Conservation (phyloP, 2,329 filamentous ascomycete species). For the Alternaria hordeiaustralica region DNA sequence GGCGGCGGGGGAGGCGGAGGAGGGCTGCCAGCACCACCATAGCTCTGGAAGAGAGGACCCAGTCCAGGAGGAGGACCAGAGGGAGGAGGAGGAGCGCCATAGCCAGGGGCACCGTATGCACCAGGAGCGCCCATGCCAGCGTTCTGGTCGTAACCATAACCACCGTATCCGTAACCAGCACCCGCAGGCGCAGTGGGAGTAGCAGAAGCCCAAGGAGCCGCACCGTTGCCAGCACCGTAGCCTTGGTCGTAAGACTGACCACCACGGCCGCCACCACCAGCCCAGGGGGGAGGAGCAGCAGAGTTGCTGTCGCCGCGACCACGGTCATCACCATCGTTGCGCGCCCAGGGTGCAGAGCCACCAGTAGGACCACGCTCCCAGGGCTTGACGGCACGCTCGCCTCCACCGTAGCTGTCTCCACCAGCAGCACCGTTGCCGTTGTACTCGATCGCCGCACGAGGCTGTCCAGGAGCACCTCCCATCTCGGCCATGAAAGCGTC, state of each 20-base stretch:
- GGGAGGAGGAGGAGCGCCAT: slow-evolving; percentile 52
- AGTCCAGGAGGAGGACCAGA: slow-evolving; percentile 59
- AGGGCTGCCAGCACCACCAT: slow-evolving; percentile 60
- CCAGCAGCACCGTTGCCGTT: slow-evolving; percentile 40
- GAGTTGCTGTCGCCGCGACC: slow-evolving; percentile 48
- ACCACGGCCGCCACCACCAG: slow-evolving; percentile 41
- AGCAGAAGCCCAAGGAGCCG: slow-evolving; percentile 50
- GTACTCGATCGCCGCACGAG: slow-evolving; percentile 76
- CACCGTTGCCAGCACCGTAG: slow-evolving; percentile 42
- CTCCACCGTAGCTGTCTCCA: slow-evolving; percentile 56
- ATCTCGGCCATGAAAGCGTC: slow-evolving; percentile 99
- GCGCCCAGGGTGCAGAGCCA: slow-evolving; percentile 79
- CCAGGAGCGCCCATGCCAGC: slow-evolving; percentile 37
- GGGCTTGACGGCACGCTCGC: slow-evolving; percentile 71
- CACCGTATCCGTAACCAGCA: slow-evolving; percentile 53
- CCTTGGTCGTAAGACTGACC: slow-evolving; percentile 39
- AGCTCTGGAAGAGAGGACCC: slow-evolving; percentile 72
- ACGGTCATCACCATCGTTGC: slow-evolving; percentile 51
- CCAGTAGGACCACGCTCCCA: slow-evolving; percentile 89
- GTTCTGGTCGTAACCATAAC: slow-evolving; percentile 40
- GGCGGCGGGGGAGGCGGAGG: slow-evolving; percentile 70
- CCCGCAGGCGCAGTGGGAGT: slow-evolving; percentile 39
- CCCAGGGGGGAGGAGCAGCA: slow-evolving; percentile 51
- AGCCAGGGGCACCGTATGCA: slow-evolving; percentile 54
- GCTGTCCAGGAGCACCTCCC: slow-evolving; percentile 69